phyloP scores from a whole-genome alignment of 192 early-diverging fungal species.

The Podila horticola region DNA sequence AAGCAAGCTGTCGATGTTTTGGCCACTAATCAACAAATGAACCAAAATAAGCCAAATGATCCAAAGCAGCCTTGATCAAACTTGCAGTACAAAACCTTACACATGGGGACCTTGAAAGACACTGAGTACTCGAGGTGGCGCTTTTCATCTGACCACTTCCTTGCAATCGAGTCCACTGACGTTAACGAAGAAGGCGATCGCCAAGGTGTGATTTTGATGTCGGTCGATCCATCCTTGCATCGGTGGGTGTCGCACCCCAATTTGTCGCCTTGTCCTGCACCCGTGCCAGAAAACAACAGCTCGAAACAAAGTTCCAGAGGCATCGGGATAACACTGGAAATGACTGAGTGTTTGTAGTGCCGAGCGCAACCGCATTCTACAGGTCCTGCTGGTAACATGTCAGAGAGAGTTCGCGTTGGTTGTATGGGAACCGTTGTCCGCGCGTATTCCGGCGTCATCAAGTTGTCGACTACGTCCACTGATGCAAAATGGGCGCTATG shows the following conservation, averaged over 20 bases:
- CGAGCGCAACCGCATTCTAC: slow-evolving; percentile 6
- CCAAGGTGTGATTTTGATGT: slow-evolving; percentile 18
- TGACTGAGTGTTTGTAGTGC: slow-evolving; percentile 25
- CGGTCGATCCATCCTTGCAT: slow-evolving; percentile 1
- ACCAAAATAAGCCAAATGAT: not conserved
- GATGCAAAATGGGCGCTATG: not conserved
- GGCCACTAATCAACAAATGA: slow-evolving; percentile 1
- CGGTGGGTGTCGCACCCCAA: slow-evolving; percentile 7
- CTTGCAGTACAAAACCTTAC: not conserved
- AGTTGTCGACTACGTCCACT: not conserved
- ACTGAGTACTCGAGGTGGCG: slow-evolving; percentile 29
- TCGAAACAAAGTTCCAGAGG: slow-evolving; percentile 23
- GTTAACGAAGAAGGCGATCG: not conserved
- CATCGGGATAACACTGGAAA: slow-evolving; percentile 28
- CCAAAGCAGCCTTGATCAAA: not conserved
- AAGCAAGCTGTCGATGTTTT: slow-evolving; percentile 20
- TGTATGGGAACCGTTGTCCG: not conserved
- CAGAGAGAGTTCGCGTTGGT: not conserved
- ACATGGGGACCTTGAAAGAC: slow-evolving; percentile 29
- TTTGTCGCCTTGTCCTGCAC: slow-evolving; percentile 4
- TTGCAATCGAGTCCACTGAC: not conserved
- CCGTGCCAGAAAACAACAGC: slow-evolving; percentile 14
- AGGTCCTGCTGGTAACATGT: not conserved
- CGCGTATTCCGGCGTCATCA: not conserved
- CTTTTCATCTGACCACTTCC: slow-evolving; percentile 2